A percentile compares a stretch with the other conserved stretches of the same genome.
These are phyloP conservation scores for Citropsis articulata DNA, from an alignment of 345 rosid species.

Conservation along the genomic window DNA sequence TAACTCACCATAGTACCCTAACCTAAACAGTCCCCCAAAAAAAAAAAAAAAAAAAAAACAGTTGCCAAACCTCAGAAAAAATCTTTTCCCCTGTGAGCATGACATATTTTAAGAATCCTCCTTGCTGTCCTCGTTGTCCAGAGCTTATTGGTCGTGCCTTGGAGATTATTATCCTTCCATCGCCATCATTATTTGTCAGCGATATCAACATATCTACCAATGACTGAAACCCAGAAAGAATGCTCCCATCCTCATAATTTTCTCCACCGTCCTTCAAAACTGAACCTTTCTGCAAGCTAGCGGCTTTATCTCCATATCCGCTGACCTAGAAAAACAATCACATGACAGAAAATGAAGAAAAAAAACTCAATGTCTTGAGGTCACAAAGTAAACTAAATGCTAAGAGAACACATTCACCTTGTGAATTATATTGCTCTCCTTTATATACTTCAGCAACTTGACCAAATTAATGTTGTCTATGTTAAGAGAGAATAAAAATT, in stretches of 20 bases:
- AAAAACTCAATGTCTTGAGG: neutral
- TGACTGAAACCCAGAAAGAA: constrained; percentile 69
- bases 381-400: constrained; percentile 1
- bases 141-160: constrained; percentile 38
- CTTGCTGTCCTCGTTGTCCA: constrained; percentile 48
- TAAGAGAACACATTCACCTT: constrained; percentile 53
- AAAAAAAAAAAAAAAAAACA: neutral
- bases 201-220: constrained; percentile 64
- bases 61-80: constrained; percentile 71
- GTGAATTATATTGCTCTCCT: constrained; percentile 79
- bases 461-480: constrained; percentile 88
- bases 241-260: constrained; percentile 45
- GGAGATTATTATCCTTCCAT: constrained; percentile 87
- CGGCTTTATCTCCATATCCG: constrained; percentile 64
- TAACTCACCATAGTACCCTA: neutral
- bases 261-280: constrained; percentile 27
- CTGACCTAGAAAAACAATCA: constrained; percentile 52
- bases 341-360: constrained; percentile 1
- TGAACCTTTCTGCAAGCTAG: constrained; percentile 43
- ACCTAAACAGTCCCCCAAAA: neutral
- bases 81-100: constrained; percentile 90
- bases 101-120: constrained; percentile 72
- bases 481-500: constrained; percentile 72
- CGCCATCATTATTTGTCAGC: constrained; percentile 73
- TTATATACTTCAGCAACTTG: constrained; percentile 70